These are phyloP conservation scores for Cocos nucifera DNA, from an alignment of 176 grass and related monocot species.

Conservation along the genomic window DNA sequence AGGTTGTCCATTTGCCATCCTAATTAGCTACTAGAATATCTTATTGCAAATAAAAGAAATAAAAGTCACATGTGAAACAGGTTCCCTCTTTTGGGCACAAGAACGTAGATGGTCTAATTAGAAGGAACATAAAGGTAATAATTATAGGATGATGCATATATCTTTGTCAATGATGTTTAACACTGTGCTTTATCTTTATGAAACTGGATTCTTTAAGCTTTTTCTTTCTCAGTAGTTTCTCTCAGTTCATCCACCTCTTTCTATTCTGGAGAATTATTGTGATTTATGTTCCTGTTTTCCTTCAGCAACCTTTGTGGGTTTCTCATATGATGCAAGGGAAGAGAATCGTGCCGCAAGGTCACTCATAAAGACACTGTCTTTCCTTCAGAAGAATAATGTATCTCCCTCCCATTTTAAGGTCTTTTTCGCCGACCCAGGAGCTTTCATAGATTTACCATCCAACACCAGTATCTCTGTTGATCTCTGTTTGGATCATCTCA, in stretches of 20 bases:
- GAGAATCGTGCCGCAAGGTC: constrained; percentile 1
- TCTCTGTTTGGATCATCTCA: not conserved
- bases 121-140: too few relatives aligned
- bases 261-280: too few relatives aligned
- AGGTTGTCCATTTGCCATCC: too few relatives aligned
- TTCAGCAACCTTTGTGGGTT: constrained; percentile 42
- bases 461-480: not conserved
- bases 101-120: too few relatives aligned
- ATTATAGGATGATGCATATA: not conserved
- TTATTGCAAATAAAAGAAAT: too few relatives aligned
- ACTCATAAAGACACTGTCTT: not conserved
- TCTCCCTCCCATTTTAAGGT: constrained; percentile 19
- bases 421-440: constrained; percentile 2
- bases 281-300: not conserved
- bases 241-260: too few relatives aligned
- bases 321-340: constrained; percentile 28
- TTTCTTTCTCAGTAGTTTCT: too few relatives aligned
- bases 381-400: too few relatives aligned
- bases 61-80: too few relatives aligned
- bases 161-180: not conserved
- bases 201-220: not conserved
- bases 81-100: too few relatives aligned
- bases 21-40: too few relatives aligned
- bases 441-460: not conserved
- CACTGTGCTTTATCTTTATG: not conserved